Evolutionary conservation across 352 stramenopile species (phyloP).

Genomic region (Nothophytophthora sp.): DNA sequence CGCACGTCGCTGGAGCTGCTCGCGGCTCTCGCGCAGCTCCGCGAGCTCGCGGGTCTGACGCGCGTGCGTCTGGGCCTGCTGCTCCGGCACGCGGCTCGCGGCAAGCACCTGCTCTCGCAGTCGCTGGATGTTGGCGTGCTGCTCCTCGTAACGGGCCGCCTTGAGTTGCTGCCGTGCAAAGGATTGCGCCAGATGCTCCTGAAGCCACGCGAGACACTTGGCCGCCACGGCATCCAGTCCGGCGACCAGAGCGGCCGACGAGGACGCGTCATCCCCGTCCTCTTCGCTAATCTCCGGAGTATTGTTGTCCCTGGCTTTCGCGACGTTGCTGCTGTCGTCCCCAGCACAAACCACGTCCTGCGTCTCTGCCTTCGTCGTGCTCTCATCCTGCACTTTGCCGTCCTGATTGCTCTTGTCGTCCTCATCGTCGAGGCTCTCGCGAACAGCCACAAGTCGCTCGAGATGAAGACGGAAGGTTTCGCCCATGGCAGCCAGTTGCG

Average conservation of each 20-base stretch:
- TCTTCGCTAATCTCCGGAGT: conserved; percentile 4
- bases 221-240: conserved; percentile 44
- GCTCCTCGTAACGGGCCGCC: conserved; percentile 41
- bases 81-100: conserved; percentile 17
- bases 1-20: conserved; percentile 20
- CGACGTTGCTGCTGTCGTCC: not conserved
- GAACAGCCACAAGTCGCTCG: conserved; percentile 57
- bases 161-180: conserved; percentile 50
- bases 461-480: conserved; percentile 60
- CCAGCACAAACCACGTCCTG: not conserved
- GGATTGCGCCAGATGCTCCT: conserved; percentile 47
- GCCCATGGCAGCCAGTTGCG: conserved; percentile 38
- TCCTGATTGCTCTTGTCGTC: conserved; percentile 5
- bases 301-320: not conserved
- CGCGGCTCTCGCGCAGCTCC: conserved; percentile 25
- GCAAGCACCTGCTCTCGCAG: conserved; percentile 30
- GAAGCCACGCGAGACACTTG: conserved; percentile 60
- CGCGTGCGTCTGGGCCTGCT: conserved; percentile 29
- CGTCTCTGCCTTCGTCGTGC: too few relatives aligned
- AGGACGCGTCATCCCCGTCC: conserved; percentile 7
- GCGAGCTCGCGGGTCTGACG: conserved; percentile 28
- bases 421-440: conserved; percentile 42
- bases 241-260: conserved; percentile 31
- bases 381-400: not conserved
- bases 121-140: conserved; percentile 47